phyloP scores from a whole-genome alignment of 371 early-diverging fungal species.

The Saksenaea oblongispora region DNA sequence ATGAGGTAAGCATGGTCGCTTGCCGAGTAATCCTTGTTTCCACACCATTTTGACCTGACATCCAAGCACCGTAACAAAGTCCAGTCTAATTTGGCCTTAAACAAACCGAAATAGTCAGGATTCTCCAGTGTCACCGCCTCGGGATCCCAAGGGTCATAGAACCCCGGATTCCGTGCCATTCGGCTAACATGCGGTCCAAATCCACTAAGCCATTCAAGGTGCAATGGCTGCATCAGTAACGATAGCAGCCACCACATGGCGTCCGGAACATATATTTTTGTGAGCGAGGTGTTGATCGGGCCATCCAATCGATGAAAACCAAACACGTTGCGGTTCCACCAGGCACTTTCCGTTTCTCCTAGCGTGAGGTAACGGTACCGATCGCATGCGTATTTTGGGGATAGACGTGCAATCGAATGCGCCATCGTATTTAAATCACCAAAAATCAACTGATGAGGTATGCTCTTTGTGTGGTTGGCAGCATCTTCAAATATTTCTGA shows the following conservation, averaged over 20 bases:
- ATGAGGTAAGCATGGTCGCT: conserved; percentile 79
- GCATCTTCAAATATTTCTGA: conserved; percentile 73
- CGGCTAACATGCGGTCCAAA: conserved; percentile 49
- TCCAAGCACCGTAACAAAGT: conserved; percentile 65
- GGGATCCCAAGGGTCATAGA: conserved; percentile 73
- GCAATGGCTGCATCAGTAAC: not conserved
- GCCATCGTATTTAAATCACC: conserved; percentile 87
- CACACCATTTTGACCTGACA: conserved; percentile 52
- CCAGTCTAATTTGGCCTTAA: conserved; percentile 80
- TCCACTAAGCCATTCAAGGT: conserved; percentile 32
- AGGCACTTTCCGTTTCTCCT: conserved; percentile 71
- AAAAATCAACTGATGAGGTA: conserved; percentile 71
- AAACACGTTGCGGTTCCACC: conserved; percentile 66
- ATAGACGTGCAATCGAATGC: conserved; percentile 76
- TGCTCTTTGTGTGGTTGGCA: conserved; percentile 22
- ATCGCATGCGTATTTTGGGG: conserved; percentile 67
- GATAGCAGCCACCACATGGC: conserved; percentile 9
- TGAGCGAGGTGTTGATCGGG: conserved; percentile 44
- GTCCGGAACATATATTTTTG: conserved; percentile 37
- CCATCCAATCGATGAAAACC: conserved; percentile 46
- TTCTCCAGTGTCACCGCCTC: conserved; percentile 68
- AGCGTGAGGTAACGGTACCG: conserved; percentile 65
- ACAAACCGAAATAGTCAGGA: conserved; percentile 62
- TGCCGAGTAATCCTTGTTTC: conserved; percentile 65
- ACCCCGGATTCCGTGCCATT: conserved; percentile 72